Conservation (phyloP, 2,329 filamentous ascomycete genomes). For the Massarina eburnea region DNA sequence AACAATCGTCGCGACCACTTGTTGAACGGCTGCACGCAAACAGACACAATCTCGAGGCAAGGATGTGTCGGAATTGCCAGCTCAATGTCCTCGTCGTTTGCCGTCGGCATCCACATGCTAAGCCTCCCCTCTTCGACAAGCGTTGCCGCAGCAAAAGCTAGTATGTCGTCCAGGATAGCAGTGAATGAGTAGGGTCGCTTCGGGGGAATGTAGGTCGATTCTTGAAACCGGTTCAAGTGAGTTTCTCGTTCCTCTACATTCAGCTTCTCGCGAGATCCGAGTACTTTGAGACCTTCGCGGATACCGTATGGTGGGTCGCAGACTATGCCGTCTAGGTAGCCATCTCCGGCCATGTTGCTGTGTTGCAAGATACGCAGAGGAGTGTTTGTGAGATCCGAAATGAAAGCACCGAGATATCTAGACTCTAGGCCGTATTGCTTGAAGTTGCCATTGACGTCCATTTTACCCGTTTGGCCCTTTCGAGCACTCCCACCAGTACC, state of each 20-base stretch:
- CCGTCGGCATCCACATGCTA: constrained; percentile 96
- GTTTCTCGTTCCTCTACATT: constrained; percentile 24
- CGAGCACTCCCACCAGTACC: constrained; percentile 57
- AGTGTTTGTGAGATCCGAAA: constrained; percentile 84
- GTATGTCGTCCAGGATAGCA: constrained; percentile 85
- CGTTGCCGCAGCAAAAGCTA: constrained; percentile 75
- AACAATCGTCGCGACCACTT: constrained; percentile 91
- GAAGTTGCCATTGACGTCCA: constrained; percentile 71
- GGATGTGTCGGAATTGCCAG: constrained; percentile 77
- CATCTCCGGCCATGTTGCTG: constrained; percentile 19
- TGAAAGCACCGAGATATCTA: constrained; percentile 74
- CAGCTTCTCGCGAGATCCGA: constrained; percentile 68
- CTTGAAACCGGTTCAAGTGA: constrained; percentile 29
- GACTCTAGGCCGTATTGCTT: constrained; percentile 73
- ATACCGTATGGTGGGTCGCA: constrained; percentile 97
- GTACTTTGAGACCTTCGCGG: constrained; percentile 83
- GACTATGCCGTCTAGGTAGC: constrained; percentile 83
- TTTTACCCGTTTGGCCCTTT: constrained; percentile 44
- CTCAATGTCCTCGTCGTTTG: constrained; percentile 63
- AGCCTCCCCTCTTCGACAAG: constrained; percentile 79
- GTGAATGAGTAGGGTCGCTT: constrained; percentile 92
- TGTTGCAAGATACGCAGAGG: constrained; percentile 56
- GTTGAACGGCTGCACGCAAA: constrained; percentile 86
- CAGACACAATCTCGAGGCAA: constrained; percentile 69
- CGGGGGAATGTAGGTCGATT: constrained; percentile 71